A percentile compares a stretch with the other conserved stretches of the same genome.
phyloP scores from a whole-genome alignment of 495 filamentous ascomycete species.

The Penicillium goetzii region DNA sequence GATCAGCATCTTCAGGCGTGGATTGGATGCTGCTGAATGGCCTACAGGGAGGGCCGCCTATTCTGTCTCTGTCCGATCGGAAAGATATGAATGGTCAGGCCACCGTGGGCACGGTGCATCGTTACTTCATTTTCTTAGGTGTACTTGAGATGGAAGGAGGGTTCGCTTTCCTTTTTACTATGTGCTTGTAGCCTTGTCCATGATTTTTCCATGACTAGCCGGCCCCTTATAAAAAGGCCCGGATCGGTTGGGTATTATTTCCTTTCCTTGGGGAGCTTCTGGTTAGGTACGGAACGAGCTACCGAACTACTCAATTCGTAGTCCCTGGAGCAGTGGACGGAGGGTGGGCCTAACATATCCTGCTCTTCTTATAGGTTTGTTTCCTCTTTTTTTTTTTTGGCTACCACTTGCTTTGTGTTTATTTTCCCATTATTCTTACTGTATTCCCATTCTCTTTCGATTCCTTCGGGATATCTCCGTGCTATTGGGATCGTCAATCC shows the following conservation, averaged over 20 bases:
- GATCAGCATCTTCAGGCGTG: conserved; percentile 15
- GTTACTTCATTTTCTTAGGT: background rate
- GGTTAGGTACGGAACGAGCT: background rate
- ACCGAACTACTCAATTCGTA: background rate
- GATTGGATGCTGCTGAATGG: background rate
- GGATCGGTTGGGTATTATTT: background rate
- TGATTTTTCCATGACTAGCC: too few relatives aligned
- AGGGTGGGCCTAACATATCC: background rate
- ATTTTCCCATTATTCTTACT: background rate
- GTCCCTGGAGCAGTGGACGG: background rate
- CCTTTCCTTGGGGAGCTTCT: background rate
- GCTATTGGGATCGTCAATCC: background rate
- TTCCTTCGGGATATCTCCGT: conserved; percentile 1
- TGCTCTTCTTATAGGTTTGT: background rate
- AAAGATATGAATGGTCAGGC: background rate
- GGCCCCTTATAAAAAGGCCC: too few relatives aligned
- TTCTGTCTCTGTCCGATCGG: conserved; percentile 1
- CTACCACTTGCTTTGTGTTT: background rate
- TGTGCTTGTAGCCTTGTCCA: too few relatives aligned
- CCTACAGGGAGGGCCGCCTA: background rate
- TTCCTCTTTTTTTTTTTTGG: background rate
- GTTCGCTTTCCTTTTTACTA: background rate
- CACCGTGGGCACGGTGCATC: background rate
- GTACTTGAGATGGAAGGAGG: background rate
- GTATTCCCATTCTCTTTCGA: background rate